Percentiles rank a stretch among this genome's conserved stretches.
phyloP scores from a whole-genome alignment of 2,329 filamentous ascomycete species.

The Claviceps sp. region DNA sequence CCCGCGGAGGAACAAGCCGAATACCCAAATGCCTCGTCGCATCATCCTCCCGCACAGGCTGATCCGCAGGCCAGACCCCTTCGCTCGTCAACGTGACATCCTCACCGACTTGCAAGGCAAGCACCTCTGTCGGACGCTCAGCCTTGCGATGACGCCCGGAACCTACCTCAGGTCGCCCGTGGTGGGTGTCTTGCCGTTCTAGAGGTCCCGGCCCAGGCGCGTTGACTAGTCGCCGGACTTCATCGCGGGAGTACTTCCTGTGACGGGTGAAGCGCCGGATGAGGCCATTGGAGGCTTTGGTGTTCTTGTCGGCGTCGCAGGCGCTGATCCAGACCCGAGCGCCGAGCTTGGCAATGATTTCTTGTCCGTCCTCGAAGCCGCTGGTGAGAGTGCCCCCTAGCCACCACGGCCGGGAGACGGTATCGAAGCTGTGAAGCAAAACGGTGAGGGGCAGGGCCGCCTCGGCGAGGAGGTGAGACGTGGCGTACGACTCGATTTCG shows the following conservation, averaged over 20 bases:
- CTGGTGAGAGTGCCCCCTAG: slow-evolving; percentile 44
- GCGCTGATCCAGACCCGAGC: slow-evolving; percentile 24
- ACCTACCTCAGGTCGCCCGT: background rate
- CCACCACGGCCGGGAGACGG: slow-evolving; percentile 46
- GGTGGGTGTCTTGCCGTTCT: background rate
- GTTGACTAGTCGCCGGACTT: slow-evolving; percentile 26
- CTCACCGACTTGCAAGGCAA: slow-evolving; percentile 28
- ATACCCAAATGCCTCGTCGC: slow-evolving; percentile 1
- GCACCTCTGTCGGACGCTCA: slow-evolving; percentile 22
- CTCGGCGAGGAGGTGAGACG: slow-evolving; percentile 40
- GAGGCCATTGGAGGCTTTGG: slow-evolving; percentile 26
- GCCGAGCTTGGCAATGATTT: slow-evolving; percentile 18
- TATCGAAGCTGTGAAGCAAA: slow-evolving; percentile 51
- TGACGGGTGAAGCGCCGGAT: slow-evolving; percentile 37
- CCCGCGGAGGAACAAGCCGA: background rate
- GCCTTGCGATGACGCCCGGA: slow-evolving; percentile 7
- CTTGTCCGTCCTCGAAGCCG: slow-evolving; percentile 42
- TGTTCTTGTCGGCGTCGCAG: slow-evolving; percentile 36
- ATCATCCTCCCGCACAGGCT: background rate
- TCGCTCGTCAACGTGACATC: slow-evolving; percentile 28
- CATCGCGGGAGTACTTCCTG: slow-evolving; percentile 27
- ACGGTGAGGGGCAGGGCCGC: slow-evolving; percentile 48
- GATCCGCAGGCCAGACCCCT: slow-evolving; percentile 18
- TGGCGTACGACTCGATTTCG: slow-evolving; percentile 40
- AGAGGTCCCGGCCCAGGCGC: background rate